Base-by-base conservation (phyloP, 2,329 filamentous ascomycete genomes). In the Curvularia verruculosa region DNA sequence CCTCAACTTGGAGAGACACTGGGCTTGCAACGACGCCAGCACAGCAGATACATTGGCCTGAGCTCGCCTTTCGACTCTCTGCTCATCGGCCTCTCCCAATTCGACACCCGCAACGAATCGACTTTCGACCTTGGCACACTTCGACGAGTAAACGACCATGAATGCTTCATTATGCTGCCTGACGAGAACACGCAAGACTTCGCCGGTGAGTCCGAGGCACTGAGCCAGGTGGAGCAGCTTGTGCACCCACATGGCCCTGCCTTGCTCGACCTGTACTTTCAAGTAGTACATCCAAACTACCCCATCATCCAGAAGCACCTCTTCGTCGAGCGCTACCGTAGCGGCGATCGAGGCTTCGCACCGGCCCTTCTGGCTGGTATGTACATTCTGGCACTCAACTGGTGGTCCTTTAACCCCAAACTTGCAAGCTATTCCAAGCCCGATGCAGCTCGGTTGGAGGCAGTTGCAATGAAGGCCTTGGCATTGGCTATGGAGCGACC, bases 361-460 rank as follows among this genome's bases (percentile, higher is more conserved):
- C 90, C 91, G 1, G 85, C 89, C 10, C 80, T 95, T 24, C 81
- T 96, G 15, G 90, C 90, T 29, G 90, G 90, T 51, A 87, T 96
- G 67, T 95, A 96, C 69, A 86, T 96, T 23, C 80, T 96, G 23
- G 91, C 92, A 8, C 84, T 96, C 69, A 92, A 94, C 74, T 96
- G 92, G 88, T 95, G 92, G 87, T 87, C 91, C 49, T 84, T 90
- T 60, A 89, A 87, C 60, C 84, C 87, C 18, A 85, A 87, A 21
- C 82, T 94, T 23, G 84, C 86, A 37, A 79, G 81, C 19, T 80
- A 85, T 23, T 85, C 85, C 21, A 86, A 85, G 58, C 92, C 92
- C 0, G 87, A 96, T 75, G 83, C 90, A n/a, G 80, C 81, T 37
- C 85, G 87, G 56, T 79, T 96, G 21, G 92, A 96, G 75, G 83